Conservation (phyloP, 2,329 filamentous ascomycete species). For the Cladobotryum mycophilum region DNA sequence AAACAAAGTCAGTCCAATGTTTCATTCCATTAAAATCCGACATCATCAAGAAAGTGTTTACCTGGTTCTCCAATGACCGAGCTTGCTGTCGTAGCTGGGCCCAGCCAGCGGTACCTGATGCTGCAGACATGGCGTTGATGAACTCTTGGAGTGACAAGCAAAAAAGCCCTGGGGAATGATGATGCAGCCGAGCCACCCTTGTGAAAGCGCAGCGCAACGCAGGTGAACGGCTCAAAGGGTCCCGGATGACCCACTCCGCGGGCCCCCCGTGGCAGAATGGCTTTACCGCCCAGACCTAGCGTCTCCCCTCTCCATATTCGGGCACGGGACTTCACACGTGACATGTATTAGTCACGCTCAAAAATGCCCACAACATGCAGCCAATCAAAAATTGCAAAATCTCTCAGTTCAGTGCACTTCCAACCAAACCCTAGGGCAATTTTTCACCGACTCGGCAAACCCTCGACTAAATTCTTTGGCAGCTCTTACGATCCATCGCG, state of each 20-base stretch:
- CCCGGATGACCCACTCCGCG: no score
- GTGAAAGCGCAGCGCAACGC: no score
- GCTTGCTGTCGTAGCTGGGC: constrained; percentile 91
- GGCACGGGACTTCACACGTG: constrained; percentile 22
- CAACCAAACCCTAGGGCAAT: constrained; percentile 33
- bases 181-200: not conserved
- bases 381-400: constrained; percentile 29
- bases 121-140: constrained; percentile 41
- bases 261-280: constrained; percentile 14
- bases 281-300: constrained; percentile 22
- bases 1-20: not conserved
- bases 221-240: no score
- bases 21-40: not conserved
- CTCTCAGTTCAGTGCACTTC: constrained; percentile 14
- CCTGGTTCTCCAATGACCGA: constrained; percentile 82
- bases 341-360: not conserved
- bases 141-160: not conserved
- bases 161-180: not conserved
- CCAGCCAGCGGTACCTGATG: constrained; percentile 65
- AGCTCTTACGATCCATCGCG: constrained; percentile 25
- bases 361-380: not conserved
- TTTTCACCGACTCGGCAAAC: constrained; percentile 32
- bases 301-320: fast-evolving
- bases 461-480: constrained; percentile 27
- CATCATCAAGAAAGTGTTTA: constrained; percentile 34